Conservation (phyloP, 305 asterid genomes). For the Solanum aculeatissimum region DNA sequence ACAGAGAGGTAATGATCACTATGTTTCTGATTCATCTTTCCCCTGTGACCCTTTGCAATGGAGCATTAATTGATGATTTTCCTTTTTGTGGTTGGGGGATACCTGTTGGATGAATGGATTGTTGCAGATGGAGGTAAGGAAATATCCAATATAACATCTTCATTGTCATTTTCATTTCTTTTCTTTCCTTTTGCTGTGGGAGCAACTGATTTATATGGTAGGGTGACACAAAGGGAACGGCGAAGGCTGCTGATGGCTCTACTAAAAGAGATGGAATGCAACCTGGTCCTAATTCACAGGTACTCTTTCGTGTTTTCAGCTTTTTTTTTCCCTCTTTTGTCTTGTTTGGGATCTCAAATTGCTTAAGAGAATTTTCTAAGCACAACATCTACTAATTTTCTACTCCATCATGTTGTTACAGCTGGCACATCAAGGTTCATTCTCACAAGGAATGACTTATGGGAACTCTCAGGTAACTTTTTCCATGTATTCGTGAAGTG, state of each 20-base stretch:
- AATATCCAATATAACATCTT: neutral
- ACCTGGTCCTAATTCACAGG: conserved; percentile 37
- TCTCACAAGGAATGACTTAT: conserved; percentile 58
- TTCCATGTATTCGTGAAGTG: neutral
- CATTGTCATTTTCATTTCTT: neutral
- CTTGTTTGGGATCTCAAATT: neutral
- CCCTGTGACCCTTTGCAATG: neutral
- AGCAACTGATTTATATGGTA: conserved; percentile 10
- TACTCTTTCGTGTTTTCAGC: conserved; percentile 5
- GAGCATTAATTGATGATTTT: conserved; percentile 10
- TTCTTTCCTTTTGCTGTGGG: neutral
- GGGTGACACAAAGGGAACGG: conserved; percentile 76
- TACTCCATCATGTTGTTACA: conserved; percentile 7
- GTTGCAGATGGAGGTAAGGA: conserved; percentile 76
- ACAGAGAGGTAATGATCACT: conserved; percentile 54
- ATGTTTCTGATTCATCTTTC: neutral
- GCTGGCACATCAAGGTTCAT: conserved; percentile 67
- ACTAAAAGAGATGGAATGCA: conserved; percentile 34
- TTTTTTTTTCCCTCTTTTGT: neutral
- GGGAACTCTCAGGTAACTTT: conserved; percentile 55
- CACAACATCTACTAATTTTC: neutral
- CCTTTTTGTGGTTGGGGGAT: conserved; percentile 4
- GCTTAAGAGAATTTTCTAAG: neutral
- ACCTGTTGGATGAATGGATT: conserved; percentile 16
- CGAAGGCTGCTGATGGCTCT: conserved; percentile 49